Conservation (phyloP, 2,329 filamentous ascomycete species). For the Plectosphaerella cucumerina region DNA sequence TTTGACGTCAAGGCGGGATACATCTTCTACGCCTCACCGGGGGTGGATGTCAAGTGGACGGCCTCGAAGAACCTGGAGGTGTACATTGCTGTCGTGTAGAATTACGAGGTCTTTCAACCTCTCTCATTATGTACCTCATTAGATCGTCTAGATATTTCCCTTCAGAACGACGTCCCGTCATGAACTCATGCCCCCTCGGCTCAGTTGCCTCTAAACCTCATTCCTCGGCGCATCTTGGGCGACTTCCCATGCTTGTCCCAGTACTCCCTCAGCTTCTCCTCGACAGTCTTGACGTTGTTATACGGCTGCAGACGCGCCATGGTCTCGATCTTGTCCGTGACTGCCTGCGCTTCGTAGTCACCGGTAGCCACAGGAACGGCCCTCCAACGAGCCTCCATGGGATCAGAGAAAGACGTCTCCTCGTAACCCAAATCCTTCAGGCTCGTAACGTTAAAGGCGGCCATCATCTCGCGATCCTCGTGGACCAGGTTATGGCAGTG, state of each 20-base stretch:
- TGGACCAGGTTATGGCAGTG: conserved; percentile 43
- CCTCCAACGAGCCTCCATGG: conserved; percentile 30
- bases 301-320: conserved; percentile 11
- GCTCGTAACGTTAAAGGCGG: conserved; percentile 36
- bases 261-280: background rate
- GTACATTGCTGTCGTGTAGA: conserved; percentile 27
- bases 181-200: no score
- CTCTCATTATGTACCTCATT: background rate
- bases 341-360: conserved; percentile 2
- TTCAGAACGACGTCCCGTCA: background rate
- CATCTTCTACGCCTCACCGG: conserved; percentile 64
- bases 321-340: conserved; percentile 3
- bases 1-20: conserved; percentile 56
- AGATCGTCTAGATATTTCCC: background rate
- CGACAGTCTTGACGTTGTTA: conserved; percentile 2
- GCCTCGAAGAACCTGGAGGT: conserved; percentile 26
- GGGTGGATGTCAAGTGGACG: conserved; percentile 27
- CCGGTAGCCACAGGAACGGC: conserved; percentile 4
- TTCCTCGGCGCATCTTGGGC: background rate
- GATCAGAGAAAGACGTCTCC: conserved; percentile 29
- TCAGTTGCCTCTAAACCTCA: no score
- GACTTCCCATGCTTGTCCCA: conserved; percentile 3
- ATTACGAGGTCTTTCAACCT: background rate
- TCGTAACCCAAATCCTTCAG: conserved; percentile 33
- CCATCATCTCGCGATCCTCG: conserved; percentile 44